Base-by-base conservation (phyloP, 2,329 filamentous ascomycete species). In the Penicillium sclerotigenum region DNA sequence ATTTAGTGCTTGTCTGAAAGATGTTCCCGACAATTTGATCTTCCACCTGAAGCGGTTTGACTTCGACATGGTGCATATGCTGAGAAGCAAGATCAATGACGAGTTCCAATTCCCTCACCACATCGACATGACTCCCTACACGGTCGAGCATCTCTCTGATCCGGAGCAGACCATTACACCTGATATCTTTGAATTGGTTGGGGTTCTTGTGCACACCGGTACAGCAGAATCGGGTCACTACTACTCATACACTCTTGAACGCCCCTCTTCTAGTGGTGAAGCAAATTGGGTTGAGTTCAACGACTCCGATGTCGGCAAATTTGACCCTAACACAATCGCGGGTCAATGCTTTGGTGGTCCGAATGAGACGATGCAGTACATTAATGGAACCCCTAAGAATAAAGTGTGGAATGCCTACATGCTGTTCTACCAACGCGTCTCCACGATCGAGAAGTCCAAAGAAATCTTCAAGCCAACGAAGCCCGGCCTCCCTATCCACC, bases 151-250 rank as follows among this genome's bases (percentile, higher is more conserved):
- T 67, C 81, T 97, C 31, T 89, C 86, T 61, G 81, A 89, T 54
- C 79, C 84, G 4, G 75, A 80, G 1, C 72, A 79, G 4, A 77
- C 81, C 3, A 73, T 76, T 4, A 74, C 83, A 42, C 82, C 87
- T 37, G 94, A 99, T 72, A 73, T 89, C 0, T 99, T 97, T 67
- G 91, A 97, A 72, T 82, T 99, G 3, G 92, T 96, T n/a, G 94
- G 94, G 3, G 85, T 99, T 43, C 84, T 99, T 18, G 91, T 99
- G 1, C 94, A 99, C 71, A 88, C 89, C 14, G 94, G 94, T 16
- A 96, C 89, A 3, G 91, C 93, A 13, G 91, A 97, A 69, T 93
- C 91, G 28, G 94, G 94, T 0, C 94, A 99, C 72, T 99, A 99
- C 75, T 97, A 97, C 75, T 97, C 93, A 0, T 97, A 91, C 71